A percentile compares a stretch with the other conserved stretches of the same genome.
Conservation (phyloP, 306 rosid genomes). For the Gleditsia sinensis region DNA sequence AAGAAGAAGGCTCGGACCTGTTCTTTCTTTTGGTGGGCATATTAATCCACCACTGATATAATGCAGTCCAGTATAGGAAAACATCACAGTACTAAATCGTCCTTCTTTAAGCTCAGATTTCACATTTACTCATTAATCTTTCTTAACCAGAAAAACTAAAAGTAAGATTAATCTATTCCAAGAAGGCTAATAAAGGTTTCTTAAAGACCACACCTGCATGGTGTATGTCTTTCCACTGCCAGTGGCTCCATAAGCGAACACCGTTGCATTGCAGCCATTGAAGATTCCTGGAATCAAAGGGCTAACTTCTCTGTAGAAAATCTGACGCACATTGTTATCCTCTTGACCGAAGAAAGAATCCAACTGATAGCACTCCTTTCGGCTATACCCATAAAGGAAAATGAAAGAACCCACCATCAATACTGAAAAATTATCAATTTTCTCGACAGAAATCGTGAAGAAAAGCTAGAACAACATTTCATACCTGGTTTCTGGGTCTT, state of each 20-base stretch:
- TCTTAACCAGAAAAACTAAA: neutral
- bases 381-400: slow-evolving; percentile 44
- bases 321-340: slow-evolving; percentile 67
- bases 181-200: slow-evolving; percentile 2
- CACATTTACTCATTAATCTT: neutral
- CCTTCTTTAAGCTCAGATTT: neutral
- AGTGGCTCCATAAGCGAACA: slow-evolving; percentile 96
- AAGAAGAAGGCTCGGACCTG: no score
- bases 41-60: no score
- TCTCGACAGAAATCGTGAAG: neutral
- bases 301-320: slow-evolving; percentile 69
- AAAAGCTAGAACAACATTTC: neutral
- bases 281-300: slow-evolving; percentile 76
- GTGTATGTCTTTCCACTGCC: slow-evolving; percentile 96
- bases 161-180: no score
- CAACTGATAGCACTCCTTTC: slow-evolving; percentile 77
- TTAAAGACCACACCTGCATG: slow-evolving; percentile 71
- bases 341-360: slow-evolving; percentile 81
- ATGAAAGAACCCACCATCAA: neutral
- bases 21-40: no score
- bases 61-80: neutral
- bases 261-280: slow-evolving; percentile 76
- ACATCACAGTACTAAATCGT: neutral
- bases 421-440: neutral
- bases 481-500: slow-evolving; percentile 80